A percentile compares a stretch with the other conserved stretches of the same genome.
These are phyloP conservation scores for Lodderomyces margitis DNA, from an alignment of 1,139 yeast genomes.

Conservation along the genomic window DNA sequence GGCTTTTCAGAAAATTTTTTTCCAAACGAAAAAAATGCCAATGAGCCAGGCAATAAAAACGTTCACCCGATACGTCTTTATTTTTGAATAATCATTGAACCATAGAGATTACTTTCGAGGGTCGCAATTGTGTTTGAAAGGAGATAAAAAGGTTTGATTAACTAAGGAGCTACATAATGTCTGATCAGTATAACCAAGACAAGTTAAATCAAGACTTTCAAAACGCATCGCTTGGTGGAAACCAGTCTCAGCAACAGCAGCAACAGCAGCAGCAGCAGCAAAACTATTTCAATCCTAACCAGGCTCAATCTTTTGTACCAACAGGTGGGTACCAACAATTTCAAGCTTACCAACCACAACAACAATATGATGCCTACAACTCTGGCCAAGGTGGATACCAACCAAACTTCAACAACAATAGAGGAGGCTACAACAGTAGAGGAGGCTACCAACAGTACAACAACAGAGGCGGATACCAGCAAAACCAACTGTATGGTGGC, in stretches of 20 bases:
- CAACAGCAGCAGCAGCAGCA: slow-evolving; percentile 12
- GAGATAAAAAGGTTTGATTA: background rate
- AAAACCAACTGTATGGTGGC: slow-evolving; percentile 16
- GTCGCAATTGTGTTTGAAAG: background rate
- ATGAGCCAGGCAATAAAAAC: background rate
- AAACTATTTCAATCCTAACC: slow-evolving; percentile 37
- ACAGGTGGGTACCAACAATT: slow-evolving; percentile 20
- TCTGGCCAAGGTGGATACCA: slow-evolving; percentile 20
- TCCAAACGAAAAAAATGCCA: background rate
- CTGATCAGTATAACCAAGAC: slow-evolving; percentile 50
- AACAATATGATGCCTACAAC: slow-evolving; percentile 15
- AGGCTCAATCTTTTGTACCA: slow-evolving; percentile 46
- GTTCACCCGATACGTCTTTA: no score
- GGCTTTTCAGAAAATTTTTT: slow-evolving; percentile 2
- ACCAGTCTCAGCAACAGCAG: slow-evolving; percentile 17
- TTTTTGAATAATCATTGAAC: background rate
- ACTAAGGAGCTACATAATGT: slow-evolving; percentile 28
- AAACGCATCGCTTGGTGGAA: slow-evolving; percentile 39
- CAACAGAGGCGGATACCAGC: slow-evolving; percentile 25
- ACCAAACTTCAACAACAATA: slow-evolving; percentile 19
- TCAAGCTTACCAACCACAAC: slow-evolving; percentile 12
- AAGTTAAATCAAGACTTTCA: slow-evolving; percentile 56
- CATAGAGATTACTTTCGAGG: background rate
- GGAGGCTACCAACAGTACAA: slow-evolving; percentile 19
- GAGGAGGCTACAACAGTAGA: slow-evolving; percentile 23